A percentile compares a stretch with the other conserved stretches of the same genome.
Evolutionary conservation across 2,329 filamentous ascomycete genomes (phyloP).

Genomic region (Cytospora piceicola): DNA sequence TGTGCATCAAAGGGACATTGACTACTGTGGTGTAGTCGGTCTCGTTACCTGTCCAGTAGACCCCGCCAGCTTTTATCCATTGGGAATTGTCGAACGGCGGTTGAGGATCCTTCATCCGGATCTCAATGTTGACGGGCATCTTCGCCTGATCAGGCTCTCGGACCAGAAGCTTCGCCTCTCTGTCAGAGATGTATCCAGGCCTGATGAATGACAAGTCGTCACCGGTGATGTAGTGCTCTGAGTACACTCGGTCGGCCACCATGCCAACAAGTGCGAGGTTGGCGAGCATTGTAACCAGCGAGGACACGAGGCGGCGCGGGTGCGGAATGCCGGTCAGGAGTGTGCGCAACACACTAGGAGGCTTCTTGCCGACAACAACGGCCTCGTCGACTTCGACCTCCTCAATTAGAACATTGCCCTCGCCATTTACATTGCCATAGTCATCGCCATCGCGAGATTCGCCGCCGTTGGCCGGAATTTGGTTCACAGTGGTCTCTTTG

Average conservation of each 20-base stretch:
- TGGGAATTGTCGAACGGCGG: slow-evolving; percentile 57
- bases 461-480: neutral
- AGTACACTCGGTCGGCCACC: slow-evolving; percentile 77
- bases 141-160: slow-evolving; percentile 78
- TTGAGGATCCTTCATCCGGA: slow-evolving; percentile 57
- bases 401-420: slow-evolving; percentile 46
- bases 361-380: slow-evolving; percentile 60
- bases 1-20: slow-evolving; percentile 64
- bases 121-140: slow-evolving; percentile 76
- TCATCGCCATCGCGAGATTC: slow-evolving; percentile 35
- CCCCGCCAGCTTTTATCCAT: slow-evolving; percentile 70
- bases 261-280: slow-evolving; percentile 73
- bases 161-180: slow-evolving; percentile 78
- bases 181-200: slow-evolving; percentile 82
- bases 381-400: slow-evolving; percentile 68
- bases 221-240: slow-evolving; percentile 71
- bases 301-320: slow-evolving; percentile 67
- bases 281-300: slow-evolving; percentile 69
- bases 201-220: slow-evolving; percentile 83
- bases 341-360: slow-evolving; percentile 34
- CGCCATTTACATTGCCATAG: slow-evolving; percentile 34
- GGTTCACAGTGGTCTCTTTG: slow-evolving; percentile 48
- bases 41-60: slow-evolving; percentile 69
- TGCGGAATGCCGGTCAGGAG: slow-evolving; percentile 78
- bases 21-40: slow-evolving; percentile 83